Evolutionary conservation across 2,329 filamentous ascomycete species (phyloP).

Genomic region (Aspergillus ustus): DNA sequence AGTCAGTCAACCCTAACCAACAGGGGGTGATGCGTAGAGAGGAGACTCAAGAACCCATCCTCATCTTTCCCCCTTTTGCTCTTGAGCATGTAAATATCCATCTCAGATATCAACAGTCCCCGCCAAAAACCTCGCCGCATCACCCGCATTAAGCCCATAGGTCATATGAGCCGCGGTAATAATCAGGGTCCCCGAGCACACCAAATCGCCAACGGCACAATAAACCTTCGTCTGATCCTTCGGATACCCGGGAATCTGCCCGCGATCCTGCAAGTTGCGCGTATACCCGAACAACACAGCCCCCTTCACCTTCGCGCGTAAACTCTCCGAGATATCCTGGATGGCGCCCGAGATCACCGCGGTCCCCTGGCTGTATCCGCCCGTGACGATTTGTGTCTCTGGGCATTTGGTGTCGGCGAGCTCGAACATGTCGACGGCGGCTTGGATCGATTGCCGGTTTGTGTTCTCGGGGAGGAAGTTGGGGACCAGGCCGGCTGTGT

Average conservation of each 20-base stretch:
- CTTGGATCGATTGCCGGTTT: slow-evolving; percentile 39
- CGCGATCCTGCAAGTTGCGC: slow-evolving; percentile 26
- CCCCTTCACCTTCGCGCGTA: slow-evolving; percentile 38
- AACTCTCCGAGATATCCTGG: slow-evolving; percentile 34
- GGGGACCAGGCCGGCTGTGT: slow-evolving; percentile 41
- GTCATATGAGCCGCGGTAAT: slow-evolving; percentile 24
- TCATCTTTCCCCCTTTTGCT: background rate
- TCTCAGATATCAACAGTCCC: slow-evolving; percentile 8
- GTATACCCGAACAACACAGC: slow-evolving; percentile 49
- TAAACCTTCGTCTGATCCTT: slow-evolving; percentile 25
- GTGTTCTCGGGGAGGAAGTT: slow-evolving; percentile 49
- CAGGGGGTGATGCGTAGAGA: too few relatives aligned
- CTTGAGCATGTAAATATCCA: background rate
- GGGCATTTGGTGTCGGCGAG: slow-evolving; percentile 53
- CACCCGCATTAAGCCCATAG: slow-evolving; percentile 19
- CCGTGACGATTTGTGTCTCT: slow-evolving; percentile 48
- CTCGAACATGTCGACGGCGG: slow-evolving; percentile 47
- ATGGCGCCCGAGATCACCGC: slow-evolving; percentile 51
- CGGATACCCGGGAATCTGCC: slow-evolving; percentile 25
- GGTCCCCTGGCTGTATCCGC: slow-evolving; percentile 50
- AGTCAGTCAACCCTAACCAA: too few relatives aligned
- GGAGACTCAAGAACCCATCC: too few relatives aligned
- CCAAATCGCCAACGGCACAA: slow-evolving; percentile 25
- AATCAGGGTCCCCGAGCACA: slow-evolving; percentile 24
- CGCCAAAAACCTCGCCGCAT: slow-evolving; percentile 21